These are phyloP conservation scores for Paramecium primaurelia DNA, from an alignment of 73 alveolate genomes.

Conservation along the genomic window DNA sequence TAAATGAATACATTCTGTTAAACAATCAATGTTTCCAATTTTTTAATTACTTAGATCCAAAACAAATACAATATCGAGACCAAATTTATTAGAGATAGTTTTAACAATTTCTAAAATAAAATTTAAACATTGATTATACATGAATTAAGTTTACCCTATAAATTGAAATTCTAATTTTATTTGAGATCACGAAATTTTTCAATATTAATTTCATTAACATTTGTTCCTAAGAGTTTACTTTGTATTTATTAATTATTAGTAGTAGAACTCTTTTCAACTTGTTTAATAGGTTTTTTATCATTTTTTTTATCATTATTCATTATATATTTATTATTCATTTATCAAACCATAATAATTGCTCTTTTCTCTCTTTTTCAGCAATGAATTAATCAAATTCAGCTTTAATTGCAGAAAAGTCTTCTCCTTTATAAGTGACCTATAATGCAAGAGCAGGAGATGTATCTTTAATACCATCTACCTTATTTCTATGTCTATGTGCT, in stretches of 20 bases:
- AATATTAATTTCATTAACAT: background rate
- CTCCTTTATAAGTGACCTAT: slow-evolving; percentile 82
- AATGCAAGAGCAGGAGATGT: slow-evolving; percentile 78
- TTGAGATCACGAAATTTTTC: background rate
- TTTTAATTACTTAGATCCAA: slow-evolving; percentile 28
- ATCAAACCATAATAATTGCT: slow-evolving; percentile 70
- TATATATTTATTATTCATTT: slow-evolving; percentile 38
- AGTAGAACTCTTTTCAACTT: slow-evolving; percentile 36
- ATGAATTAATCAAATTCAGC: slow-evolving; percentile 78
- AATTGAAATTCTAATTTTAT: background rate
- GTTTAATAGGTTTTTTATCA: background rate
- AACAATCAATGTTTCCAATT: background rate
- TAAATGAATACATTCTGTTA: background rate
- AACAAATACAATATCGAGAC: background rate
- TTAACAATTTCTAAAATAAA: background rate
- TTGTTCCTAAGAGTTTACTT: background rate
- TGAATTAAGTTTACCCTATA: background rate
- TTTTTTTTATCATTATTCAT: background rate
- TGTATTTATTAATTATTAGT: slow-evolving; percentile 3
- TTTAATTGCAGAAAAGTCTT: slow-evolving; percentile 76
- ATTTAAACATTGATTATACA: background rate
- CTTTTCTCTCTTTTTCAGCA: slow-evolving; percentile 75
- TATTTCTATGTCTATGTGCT: slow-evolving; percentile 69
- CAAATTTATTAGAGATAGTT: background rate
- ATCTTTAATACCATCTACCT: slow-evolving; percentile 72